phyloP scores from a whole-genome alignment of 257 asterid species.

The Datura wrightii region DNA sequence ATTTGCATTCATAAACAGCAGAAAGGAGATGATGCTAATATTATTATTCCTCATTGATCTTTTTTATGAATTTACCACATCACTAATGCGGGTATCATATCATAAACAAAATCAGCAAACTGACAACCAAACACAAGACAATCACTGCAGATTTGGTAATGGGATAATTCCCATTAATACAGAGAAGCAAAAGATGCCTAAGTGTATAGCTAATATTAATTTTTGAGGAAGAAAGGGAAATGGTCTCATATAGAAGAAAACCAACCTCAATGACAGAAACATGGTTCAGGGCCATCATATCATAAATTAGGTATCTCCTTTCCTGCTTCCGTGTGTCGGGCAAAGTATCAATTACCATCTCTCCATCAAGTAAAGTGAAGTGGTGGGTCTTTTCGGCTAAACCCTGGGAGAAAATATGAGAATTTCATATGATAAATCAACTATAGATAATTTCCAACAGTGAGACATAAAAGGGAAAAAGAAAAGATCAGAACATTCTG shows the following conservation, averaged over 20 bases:
- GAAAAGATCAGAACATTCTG: not conserved
- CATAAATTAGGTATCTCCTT: constrained; percentile 96
- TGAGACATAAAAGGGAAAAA: constrained; percentile 32
- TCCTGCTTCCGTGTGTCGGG: constrained; percentile 85
- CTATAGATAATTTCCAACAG: constrained; percentile 29
- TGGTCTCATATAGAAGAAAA: not conserved
- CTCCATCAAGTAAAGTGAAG: constrained; percentile 97
- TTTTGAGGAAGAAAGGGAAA: not conserved
- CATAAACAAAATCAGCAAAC: not conserved
- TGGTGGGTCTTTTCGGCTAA: constrained; percentile 75
- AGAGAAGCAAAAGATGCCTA: not conserved
- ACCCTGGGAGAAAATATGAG: constrained; percentile 56
- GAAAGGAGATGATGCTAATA: too few species aligned
- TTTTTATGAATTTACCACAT: not conserved
- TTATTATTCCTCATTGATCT: not conserved
- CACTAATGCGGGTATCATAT: not conserved
- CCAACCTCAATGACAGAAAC: constrained; percentile 77
- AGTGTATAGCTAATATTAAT: not conserved
- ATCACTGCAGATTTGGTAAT: not conserved
- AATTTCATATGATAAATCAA: constrained; percentile 26
- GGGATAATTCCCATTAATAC: not conserved
- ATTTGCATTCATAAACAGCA: too few species aligned
- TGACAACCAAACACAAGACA: not conserved
- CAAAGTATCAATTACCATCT: constrained; percentile 88
- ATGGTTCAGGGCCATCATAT: constrained; percentile 67